Evolutionary conservation across 1,139 yeast genomes (phyloP), one percentile per base, ranked within the genome.

Genomic region (Yamadazyma dendronema): DNA sequence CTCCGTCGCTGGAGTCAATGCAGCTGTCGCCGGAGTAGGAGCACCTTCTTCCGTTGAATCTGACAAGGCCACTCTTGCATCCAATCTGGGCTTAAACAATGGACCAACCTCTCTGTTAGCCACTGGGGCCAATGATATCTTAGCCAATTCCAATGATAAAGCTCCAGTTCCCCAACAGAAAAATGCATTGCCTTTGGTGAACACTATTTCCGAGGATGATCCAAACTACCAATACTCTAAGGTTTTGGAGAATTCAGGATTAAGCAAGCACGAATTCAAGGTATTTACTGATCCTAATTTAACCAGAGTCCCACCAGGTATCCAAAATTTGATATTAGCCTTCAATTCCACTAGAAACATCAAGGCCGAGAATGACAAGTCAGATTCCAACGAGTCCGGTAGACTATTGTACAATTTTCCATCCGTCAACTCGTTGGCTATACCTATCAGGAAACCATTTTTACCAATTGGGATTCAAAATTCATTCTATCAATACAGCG

Each of bases 301-400:
- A 42, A 56, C 79, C 29, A 65, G 62, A 35, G 58, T 81, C 36
- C 90, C 92, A 4, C 81, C 87, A 5, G 94, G 94, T 21, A 74
- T 84, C 28, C 90, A 84, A 56, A 81, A 80, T 49, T 71, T 79
- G 41, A 70, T 79, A 2, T 54, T 75, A 17, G 75, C 84, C 0
- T 75, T 71, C 49, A 69, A 73, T 5, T 60, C 77, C 2, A 65
- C 72, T 27, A 59, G 76, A 43, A 64, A 56, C 39, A 52, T 56
- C 15, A 47, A 48, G 33, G 27, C 43, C 10, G 49, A 44, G 17
- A 31, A 33, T 26, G 31, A 28, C 17, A 14, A 14, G 4, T 13
- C 22, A 14, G 35, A 30, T 15, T 19, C n/a, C 11, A 13, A 25
- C 4, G 29, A 22, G 8, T 14, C 17, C 13, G 38, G 39, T 5